Conservation (phyloP, 306 rosid genomes). For the Vigna hirtella region DNA sequence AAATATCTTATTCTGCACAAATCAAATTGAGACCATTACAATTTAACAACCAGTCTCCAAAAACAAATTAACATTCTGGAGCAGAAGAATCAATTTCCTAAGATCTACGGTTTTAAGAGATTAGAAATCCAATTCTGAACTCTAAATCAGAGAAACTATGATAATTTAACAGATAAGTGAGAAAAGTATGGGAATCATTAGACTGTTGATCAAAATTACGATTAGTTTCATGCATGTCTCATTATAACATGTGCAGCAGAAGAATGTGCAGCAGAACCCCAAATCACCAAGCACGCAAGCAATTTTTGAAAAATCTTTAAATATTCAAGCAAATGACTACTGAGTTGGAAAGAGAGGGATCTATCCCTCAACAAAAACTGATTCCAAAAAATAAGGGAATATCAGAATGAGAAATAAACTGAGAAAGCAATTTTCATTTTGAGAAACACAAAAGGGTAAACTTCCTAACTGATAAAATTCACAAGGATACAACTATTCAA, state of each 20-base stretch:
- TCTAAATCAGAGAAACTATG: slow-evolving; percentile 9
- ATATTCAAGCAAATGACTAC: not conserved
- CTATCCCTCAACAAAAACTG: not conserved
- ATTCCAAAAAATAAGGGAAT: not conserved
- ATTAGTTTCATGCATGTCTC: slow-evolving; percentile 4
- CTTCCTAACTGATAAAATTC: not conserved
- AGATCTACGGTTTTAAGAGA: not conserved
- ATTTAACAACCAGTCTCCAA: not conserved
- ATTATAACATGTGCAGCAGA: not conserved
- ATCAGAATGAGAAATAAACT: not conserved
- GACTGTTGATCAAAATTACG: slow-evolving; percentile 6
- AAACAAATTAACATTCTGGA: not conserved
- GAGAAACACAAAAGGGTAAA: not conserved
- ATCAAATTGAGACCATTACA: slow-evolving; percentile 3
- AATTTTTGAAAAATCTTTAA: not conserved
- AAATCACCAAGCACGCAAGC: slow-evolving; percentile 1
- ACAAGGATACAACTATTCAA: not conserved
- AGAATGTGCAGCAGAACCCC: not conserved
- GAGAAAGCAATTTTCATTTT: not conserved
- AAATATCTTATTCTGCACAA: slow-evolving; percentile 1
- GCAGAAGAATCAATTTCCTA: not conserved
- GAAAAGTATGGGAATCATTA: not conserved
- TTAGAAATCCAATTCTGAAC: slow-evolving; percentile 15
- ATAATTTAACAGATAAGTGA: slow-evolving; percentile 24
- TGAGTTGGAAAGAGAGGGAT: not conserved